Conservation (phyloP, 306 rosid genomes). For the Lithocarpus polystachyus region DNA sequence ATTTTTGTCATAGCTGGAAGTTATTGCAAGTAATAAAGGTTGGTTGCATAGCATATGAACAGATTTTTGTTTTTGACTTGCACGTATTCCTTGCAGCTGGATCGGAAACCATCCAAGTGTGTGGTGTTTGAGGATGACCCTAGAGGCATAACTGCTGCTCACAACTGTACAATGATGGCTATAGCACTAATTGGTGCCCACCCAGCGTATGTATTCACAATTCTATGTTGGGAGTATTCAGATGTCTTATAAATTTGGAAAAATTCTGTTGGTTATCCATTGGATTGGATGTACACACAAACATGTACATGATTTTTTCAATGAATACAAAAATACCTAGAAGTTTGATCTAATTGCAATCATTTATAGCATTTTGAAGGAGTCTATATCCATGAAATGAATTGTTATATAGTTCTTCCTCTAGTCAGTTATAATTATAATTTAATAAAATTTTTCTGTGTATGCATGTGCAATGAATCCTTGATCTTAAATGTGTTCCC, state of each 20-base stretch:
- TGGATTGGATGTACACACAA: not conserved
- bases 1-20: not conserved
- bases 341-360: not conserved
- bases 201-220: slow-evolving; percentile 69
- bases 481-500: not conserved
- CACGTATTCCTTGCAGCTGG: slow-evolving; percentile 55
- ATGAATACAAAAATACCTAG: not conserved
- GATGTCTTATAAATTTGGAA: not conserved
- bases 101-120: slow-evolving; percentile 93
- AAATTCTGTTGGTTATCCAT: not conserved
- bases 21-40: not conserved
- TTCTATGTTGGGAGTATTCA: not conserved
- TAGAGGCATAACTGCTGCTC: slow-evolving; percentile 95
- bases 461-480: not conserved
- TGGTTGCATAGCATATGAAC: not conserved
- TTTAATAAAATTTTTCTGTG: not conserved
- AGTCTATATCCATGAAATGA: not conserved
- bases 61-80: slow-evolving; percentile 18
- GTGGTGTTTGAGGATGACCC: slow-evolving; percentile 98
- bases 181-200: slow-evolving; percentile 84
- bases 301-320: not conserved
- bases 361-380: not conserved
- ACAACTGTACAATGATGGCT: slow-evolving; percentile 99
- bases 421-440: not conserved
- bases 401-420: not conserved